phyloP scores from a whole-genome alignment of 2,329 filamentous ascomycete species.

The Colletotrichum aenigma region DNA sequence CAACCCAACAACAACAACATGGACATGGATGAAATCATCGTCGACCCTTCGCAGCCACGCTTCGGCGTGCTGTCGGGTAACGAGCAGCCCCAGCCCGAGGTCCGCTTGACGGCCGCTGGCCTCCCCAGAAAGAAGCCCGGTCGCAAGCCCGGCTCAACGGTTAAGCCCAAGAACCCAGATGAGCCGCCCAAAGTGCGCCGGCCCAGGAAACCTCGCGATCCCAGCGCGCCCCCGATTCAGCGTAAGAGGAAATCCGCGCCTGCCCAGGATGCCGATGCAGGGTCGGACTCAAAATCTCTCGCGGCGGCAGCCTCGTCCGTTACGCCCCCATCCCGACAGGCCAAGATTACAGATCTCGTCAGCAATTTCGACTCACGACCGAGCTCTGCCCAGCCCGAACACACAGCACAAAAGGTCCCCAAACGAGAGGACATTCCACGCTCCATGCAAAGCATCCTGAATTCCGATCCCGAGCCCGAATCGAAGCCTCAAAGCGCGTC shows the following conservation, averaged over 20 bases:
- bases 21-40: constrained; percentile 56
- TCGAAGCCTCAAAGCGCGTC: constrained; percentile 48
- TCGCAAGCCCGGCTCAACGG: constrained; percentile 64
- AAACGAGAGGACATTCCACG: constrained; percentile 57
- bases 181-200: constrained; percentile 56
- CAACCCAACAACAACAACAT: constrained; percentile 31
- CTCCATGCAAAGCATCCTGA: constrained; percentile 62
- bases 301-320: constrained; percentile 30
- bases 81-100: constrained; percentile 14
- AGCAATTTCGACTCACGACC: constrained; percentile 27
- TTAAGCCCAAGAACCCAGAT: constrained; percentile 47
- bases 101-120: constrained; percentile 58
- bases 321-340: constrained; percentile 32
- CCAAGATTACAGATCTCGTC: constrained; percentile 45
- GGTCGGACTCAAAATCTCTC: constrained; percentile 37
- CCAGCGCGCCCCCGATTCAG: constrained; percentile 58
- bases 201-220: constrained; percentile 62
- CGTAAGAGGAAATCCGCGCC: constrained; percentile 59
- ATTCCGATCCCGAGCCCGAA: constrained; percentile 49
- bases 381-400: constrained; percentile 31
- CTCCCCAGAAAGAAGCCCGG: constrained; percentile 68
- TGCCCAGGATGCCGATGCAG: constrained; percentile 38
- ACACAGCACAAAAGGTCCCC: constrained; percentile 46
- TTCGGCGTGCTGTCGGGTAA: constrained; percentile 34
- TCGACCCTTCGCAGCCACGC: constrained; percentile 42